Evolutionary conservation across 352 stramenopile species (phyloP).

Genomic region (Phytophthora litchii): DNA sequence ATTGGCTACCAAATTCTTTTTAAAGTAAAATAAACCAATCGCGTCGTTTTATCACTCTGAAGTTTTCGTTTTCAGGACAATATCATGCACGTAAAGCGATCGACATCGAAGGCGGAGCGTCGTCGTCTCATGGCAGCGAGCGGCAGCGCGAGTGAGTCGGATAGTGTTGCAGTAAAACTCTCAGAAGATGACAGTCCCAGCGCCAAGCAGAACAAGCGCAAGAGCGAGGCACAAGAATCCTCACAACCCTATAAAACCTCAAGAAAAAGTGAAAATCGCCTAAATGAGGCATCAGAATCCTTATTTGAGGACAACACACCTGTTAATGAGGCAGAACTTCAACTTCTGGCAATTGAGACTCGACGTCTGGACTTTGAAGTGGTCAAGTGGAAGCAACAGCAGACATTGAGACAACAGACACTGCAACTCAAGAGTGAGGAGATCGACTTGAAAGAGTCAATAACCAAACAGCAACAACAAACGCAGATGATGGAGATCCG

Average conservation of each 20-base stretch:
- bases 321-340: conserved; percentile 12
- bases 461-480: conserved; percentile 25
- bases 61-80: neutral
- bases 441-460: conserved; percentile 31
- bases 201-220: conserved; percentile 17
- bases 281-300: neutral
- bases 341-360: conserved; percentile 26
- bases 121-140: conserved; percentile 2
- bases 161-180: neutral
- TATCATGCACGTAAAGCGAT: conserved; percentile 19
- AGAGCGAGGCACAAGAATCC: neutral
- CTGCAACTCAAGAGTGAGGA: conserved; percentile 35
- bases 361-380: conserved; percentile 32
- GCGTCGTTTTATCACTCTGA: no score
- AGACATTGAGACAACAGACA: conserved; percentile 16
- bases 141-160: conserved; percentile 7
- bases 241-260: neutral
- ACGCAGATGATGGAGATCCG: conserved; percentile 31
- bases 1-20: neutral
- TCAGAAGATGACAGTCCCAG: conserved; percentile 1
- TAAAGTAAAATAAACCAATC: no score
- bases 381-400: conserved; percentile 36
- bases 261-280: neutral
- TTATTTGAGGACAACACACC: neutral
- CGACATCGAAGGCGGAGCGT: conserved; percentile 1